phyloP scores from a whole-genome alignment of 352 stramenopile species.

The Globisporangium paroecandrum region DNA sequence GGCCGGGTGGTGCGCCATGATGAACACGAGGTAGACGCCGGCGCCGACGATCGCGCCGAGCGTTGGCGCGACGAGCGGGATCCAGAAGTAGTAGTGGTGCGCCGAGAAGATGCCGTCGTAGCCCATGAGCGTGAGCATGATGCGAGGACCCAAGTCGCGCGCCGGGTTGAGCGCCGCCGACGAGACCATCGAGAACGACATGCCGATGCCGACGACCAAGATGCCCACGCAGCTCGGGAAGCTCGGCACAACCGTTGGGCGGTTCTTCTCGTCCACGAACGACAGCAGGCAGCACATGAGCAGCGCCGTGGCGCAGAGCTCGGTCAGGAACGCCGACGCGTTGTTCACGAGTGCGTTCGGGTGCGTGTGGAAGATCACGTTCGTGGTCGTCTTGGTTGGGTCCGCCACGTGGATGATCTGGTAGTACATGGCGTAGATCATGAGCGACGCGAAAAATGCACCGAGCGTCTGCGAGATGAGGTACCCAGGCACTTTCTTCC shows the following conservation, averaged over 20 bases:
- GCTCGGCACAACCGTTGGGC: slow-evolving; percentile 21
- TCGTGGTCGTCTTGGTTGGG: slow-evolving; percentile 17
- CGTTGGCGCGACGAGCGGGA: slow-evolving; percentile 30
- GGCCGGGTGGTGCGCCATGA: slow-evolving; percentile 33
- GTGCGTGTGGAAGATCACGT: slow-evolving; percentile 33
- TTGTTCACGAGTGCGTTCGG: slow-evolving; percentile 24
- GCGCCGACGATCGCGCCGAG: slow-evolving; percentile 24
- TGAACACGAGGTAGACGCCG: slow-evolving; percentile 26
- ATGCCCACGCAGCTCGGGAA: slow-evolving; percentile 26
- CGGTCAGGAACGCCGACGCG: slow-evolving; percentile 26
- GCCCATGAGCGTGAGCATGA: slow-evolving; percentile 28
- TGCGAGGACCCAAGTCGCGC: slow-evolving; percentile 33
- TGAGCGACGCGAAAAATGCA: slow-evolving; percentile 26
- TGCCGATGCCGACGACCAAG: slow-evolving; percentile 26
- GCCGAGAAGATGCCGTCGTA: slow-evolving; percentile 28
- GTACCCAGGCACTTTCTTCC: slow-evolving; percentile 24
- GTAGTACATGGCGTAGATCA: slow-evolving; percentile 34
- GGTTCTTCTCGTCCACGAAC: slow-evolving; percentile 33
- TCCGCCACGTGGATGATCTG: slow-evolving; percentile 24
- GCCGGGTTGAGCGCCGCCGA: slow-evolving; percentile 35
- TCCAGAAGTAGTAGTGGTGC: slow-evolving; percentile 35
- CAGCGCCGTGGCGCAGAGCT: slow-evolving; percentile 23
- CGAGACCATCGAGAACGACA: slow-evolving; percentile 31
- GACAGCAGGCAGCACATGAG: slow-evolving; percentile 25
- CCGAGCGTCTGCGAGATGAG: slow-evolving; percentile 26